phyloP scores from a whole-genome alignment of 1,284 basidiomycete species.

The Marasmius oreades region DNA sequence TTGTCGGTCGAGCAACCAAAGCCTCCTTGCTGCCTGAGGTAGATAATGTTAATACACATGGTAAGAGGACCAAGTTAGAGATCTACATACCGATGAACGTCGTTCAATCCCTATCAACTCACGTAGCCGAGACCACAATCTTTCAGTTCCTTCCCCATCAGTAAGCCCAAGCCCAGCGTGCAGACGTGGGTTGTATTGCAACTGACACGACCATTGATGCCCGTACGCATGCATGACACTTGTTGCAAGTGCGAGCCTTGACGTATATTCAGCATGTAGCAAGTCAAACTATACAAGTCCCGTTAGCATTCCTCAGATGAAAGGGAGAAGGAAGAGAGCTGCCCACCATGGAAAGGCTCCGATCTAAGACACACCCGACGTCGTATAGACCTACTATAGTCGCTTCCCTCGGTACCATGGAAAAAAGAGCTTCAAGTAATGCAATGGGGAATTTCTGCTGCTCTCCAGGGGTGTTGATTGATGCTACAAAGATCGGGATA shows the following conservation, averaged over 20 bases:
- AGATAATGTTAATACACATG: neutral
- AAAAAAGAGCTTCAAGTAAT: neutral
- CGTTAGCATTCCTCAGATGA: neutral
- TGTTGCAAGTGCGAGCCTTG: neutral
- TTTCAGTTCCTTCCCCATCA: constrained; percentile 21
- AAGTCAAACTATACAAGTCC: neutral
- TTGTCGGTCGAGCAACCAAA: constrained; percentile 20
- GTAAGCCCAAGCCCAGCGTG: constrained; percentile 12
- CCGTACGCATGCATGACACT: neutral
- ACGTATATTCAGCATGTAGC: neutral
- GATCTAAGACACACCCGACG: neutral
- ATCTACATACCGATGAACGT: constrained; percentile 17
- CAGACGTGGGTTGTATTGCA: constrained; percentile 17
- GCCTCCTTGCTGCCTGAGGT: constrained; percentile 4
- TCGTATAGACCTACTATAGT: neutral
- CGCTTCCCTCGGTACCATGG: neutral
- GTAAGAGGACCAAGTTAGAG: too few species aligned
- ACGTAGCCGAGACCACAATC: constrained; percentile 13
- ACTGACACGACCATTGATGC: constrained; percentile 13
- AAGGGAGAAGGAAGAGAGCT: neutral
- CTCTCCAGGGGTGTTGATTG: neutral
- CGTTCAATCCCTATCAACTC: constrained; percentile 15
- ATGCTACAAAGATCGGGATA: neutral
- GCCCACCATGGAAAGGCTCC: neutral
- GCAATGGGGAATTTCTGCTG: neutral